A percentile compares a stretch with the other conserved stretches of the same genome.
Evolutionary conservation across 805 yeast genomes (phyloP).

Genomic region (Wickerhamomyces queroliae): DNA sequence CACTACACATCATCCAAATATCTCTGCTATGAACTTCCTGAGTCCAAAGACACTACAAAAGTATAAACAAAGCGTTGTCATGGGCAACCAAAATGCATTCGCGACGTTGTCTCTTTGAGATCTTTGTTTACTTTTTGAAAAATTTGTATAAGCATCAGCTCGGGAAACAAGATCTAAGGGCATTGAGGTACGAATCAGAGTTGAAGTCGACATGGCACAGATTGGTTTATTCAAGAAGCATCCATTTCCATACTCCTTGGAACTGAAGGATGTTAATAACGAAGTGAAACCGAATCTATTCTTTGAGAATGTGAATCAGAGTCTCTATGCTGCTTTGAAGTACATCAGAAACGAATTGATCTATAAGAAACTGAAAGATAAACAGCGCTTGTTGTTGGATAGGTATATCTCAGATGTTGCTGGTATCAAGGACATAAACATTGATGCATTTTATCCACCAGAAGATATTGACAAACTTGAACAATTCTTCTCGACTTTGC

Average conservation of each 20-base stretch:
- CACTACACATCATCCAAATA: too few relatives aligned
- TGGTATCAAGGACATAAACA: conserved; percentile 3
- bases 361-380: conserved; percentile 9
- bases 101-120: background rate
- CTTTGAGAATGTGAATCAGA: conserved; percentile 14
- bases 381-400: conserved; percentile 14
- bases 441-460: conserved; percentile 18
- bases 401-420: conserved; percentile 14
- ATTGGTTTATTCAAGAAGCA: conserved; percentile 9
- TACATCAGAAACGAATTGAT: conserved; percentile 17
- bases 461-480: conserved; percentile 14
- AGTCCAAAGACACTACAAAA: too few relatives aligned
- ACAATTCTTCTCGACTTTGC: conserved; percentile 8
- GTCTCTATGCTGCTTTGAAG: conserved; percentile 16
- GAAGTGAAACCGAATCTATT: conserved; percentile 15
- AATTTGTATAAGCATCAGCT: background rate
- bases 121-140: conserved; percentile 2
- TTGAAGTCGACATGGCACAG: background rate
- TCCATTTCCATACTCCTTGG: conserved; percentile 18
- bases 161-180: background rate
- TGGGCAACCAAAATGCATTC: too few relatives aligned
- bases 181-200: too few relatives aligned
- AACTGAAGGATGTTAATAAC: conserved; percentile 11
- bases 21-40: too few relatives aligned
- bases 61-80: too few relatives aligned